These are phyloP conservation scores for Panellus pusillus DNA, from an alignment of 768 basidiomycete species.

Conservation along the genomic window DNA sequence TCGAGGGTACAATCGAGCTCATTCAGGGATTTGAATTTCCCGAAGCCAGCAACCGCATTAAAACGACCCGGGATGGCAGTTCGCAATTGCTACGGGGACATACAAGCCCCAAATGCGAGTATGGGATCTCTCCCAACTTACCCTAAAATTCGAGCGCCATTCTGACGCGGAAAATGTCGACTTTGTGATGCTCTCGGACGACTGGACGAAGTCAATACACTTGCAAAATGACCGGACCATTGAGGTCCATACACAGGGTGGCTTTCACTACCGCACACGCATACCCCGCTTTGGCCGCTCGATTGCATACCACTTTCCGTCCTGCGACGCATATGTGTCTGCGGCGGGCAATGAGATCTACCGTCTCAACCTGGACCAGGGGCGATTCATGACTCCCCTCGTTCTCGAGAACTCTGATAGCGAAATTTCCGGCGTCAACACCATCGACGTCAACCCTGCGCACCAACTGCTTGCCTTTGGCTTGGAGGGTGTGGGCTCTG, in stretches of 20 bases:
- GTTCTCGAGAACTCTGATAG: slow-evolving; percentile 51
- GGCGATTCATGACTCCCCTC: slow-evolving; percentile 86
- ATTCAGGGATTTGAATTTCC: slow-evolving; percentile 98
- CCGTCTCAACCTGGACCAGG: slow-evolving; percentile 93
- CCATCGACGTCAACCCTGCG: slow-evolving; percentile 88
- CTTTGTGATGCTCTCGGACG: slow-evolving; percentile 92
- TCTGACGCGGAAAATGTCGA: slow-evolving; percentile 97
- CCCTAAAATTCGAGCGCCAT: slow-evolving; percentile 94
- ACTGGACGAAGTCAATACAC: slow-evolving; percentile 99
- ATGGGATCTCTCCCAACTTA: slow-evolving; percentile 91
- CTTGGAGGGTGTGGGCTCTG: slow-evolving; percentile 79
- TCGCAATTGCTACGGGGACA: slow-evolving; percentile 91
- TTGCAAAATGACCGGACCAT: slow-evolving; percentile 95
- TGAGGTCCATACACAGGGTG: slow-evolving; percentile 92
- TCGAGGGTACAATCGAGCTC: slow-evolving; percentile 85
- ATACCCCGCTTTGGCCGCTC: slow-evolving; percentile 94
- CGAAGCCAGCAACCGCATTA: slow-evolving; percentile 90
- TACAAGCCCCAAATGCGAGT: slow-evolving; percentile 98
- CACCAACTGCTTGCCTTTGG: slow-evolving; percentile 92
- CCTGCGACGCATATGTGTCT: slow-evolving; percentile 85
- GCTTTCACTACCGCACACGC: slow-evolving; percentile 88
- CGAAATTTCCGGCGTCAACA: slow-evolving; percentile 82
- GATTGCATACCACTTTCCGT: slow-evolving; percentile 90
- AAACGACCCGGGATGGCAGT: slow-evolving; percentile 90
- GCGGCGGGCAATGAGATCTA: slow-evolving; percentile 88